Percentiles rank a stretch among this genome's conserved stretches.
These are phyloP conservation scores for Cladobotryum mycophilum DNA, from an alignment of 2,329 filamentous ascomycete species.

Conservation along the genomic window DNA sequence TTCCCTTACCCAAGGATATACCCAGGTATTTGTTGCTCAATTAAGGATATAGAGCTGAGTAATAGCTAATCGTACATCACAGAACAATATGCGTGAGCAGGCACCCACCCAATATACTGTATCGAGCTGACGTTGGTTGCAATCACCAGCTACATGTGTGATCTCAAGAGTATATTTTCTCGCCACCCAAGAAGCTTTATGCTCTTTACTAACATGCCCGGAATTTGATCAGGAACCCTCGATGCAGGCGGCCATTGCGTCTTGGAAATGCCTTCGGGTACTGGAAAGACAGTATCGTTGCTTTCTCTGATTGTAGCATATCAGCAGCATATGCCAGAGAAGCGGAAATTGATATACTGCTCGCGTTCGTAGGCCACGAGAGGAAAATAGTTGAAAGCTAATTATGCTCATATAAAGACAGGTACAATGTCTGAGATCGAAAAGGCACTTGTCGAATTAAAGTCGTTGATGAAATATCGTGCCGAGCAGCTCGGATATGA, in stretches of 20 bases:
- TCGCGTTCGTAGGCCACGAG: slow-evolving; percentile 54
- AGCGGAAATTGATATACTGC: slow-evolving; percentile 96
- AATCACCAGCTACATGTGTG: slow-evolving; percentile 46
- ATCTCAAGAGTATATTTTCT: slow-evolving; percentile 42
- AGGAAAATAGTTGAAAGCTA: background rate
- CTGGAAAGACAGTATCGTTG: slow-evolving; percentile 93
- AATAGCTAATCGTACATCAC: slow-evolving; percentile 4
- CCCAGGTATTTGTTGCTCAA: slow-evolving; percentile 36
- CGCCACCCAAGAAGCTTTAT: background rate
- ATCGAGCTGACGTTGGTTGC: background rate
- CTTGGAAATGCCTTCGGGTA: slow-evolving; percentile 97
- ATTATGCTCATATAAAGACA: slow-evolving; percentile 20
- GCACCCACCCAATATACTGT: background rate
- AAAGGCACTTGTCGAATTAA: slow-evolving; percentile 87
- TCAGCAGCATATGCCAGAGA: slow-evolving; percentile 87
- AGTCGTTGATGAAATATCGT: slow-evolving; percentile 91
- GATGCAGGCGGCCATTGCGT: slow-evolving; percentile 94
- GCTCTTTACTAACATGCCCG: background rate
- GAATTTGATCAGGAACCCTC: slow-evolving; percentile 54
- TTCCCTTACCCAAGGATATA: slow-evolving; percentile 56
- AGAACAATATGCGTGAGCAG: slow-evolving; percentile 51
- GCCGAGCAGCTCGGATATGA: slow-evolving; percentile 79
- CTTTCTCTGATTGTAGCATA: slow-evolving; percentile 95
- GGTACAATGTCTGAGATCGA: slow-evolving; percentile 99
- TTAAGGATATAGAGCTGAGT: background rate